Conservation (phyloP, 2,329 filamentous ascomycete genomes). For the Claviceps humidiphila region DNA sequence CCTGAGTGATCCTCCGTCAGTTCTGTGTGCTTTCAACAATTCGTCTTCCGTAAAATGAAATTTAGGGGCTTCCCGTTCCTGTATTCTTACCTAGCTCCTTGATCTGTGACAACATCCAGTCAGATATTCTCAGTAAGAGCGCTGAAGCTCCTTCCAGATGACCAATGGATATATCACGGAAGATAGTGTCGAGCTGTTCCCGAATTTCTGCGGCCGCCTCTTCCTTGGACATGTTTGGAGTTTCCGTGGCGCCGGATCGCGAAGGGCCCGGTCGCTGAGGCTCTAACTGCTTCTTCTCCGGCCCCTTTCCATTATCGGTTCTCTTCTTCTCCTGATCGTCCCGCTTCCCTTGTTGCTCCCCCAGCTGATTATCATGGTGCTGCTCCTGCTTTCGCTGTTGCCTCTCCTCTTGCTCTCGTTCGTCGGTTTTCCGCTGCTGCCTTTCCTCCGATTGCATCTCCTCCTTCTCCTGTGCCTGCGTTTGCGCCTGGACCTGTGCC, state of each 20-base stretch:
- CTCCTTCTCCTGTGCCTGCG: too few relatives aligned
- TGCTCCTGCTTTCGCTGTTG: slow-evolving; percentile 9
- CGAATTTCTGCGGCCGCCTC: slow-evolving; percentile 52
- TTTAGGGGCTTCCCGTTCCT: neutral
- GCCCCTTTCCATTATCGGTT: too few relatives aligned
- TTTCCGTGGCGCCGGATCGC: slow-evolving; percentile 31
- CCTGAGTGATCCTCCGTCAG: slow-evolving; percentile 27
- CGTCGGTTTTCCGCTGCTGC: too few relatives aligned
- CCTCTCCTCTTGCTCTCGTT: too few relatives aligned
- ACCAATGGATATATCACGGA: slow-evolving; percentile 52
- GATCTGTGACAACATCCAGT: slow-evolving; percentile 43
- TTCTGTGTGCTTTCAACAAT: neutral
- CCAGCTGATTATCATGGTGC: neutral
- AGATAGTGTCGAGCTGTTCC: slow-evolving; percentile 49
- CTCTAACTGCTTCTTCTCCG: too few relatives aligned
- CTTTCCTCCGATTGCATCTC: too few relatives aligned
- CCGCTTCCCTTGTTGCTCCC: too few relatives aligned
- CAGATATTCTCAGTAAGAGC: slow-evolving; percentile 37
- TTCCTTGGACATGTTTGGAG: slow-evolving; percentile 40
- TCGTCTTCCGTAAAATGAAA: too few relatives aligned
- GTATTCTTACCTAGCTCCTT: slow-evolving; percentile 37
- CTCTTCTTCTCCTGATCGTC: too few relatives aligned
- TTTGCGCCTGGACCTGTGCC: too few relatives aligned
- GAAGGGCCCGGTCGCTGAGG: neutral
- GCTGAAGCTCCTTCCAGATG: slow-evolving; percentile 37